Conservation (phyloP, 805 yeast genomes). For the Hanseniaspora vineae region DNA sequence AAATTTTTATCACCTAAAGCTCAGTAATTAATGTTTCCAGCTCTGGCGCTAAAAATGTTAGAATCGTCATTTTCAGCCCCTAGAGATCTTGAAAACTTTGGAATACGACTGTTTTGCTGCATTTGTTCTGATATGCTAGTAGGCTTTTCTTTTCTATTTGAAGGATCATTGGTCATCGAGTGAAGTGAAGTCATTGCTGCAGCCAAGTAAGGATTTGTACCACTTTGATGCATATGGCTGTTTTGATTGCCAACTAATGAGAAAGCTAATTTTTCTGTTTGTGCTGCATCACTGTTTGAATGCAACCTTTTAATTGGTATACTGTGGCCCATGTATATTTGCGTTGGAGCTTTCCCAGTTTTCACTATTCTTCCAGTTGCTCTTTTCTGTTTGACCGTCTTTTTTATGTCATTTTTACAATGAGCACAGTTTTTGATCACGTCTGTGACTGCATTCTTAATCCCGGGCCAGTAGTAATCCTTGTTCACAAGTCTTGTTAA, state of each 20-base stretch:
- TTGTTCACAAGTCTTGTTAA: conserved; percentile 69
- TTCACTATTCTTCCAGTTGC: background rate
- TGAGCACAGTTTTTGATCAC: conserved; percentile 65
- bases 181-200: too few species aligned
- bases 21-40: too few species aligned
- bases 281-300: background rate
- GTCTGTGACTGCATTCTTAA: conserved; percentile 74
- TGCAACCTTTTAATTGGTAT: background rate
- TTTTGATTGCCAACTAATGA: background rate
- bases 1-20: too few species aligned
- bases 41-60: too few species aligned
- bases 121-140: too few species aligned
- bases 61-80: too few species aligned
- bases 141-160: background rate
- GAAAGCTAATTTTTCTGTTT: background rate
- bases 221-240: too few species aligned
- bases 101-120: too few species aligned
- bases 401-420: conserved; percentile 32
- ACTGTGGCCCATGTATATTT: background rate
- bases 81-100: too few species aligned
- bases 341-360: background rate
- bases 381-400: background rate
- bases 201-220: too few species aligned
- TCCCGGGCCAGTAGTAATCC: conserved; percentile 81
- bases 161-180: too few species aligned